phyloP scores from a whole-genome alignment of 768 basidiomycete genomes.

The Agaricus blazei region DNA sequence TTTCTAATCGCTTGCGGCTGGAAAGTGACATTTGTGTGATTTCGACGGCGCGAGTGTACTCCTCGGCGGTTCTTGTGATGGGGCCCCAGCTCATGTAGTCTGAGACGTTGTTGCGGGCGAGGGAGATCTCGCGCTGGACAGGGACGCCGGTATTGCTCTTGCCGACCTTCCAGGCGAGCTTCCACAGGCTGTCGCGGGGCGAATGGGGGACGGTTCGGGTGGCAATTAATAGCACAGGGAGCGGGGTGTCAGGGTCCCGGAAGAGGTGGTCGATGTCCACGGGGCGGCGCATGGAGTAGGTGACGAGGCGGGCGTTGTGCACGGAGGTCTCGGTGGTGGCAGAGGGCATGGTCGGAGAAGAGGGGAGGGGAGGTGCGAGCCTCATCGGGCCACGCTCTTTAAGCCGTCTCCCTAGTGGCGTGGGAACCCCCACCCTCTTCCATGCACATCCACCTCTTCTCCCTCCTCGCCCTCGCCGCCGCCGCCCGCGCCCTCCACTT shows the following conservation, averaged over 20 bases:
- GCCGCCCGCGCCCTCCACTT: conserved; percentile 83
- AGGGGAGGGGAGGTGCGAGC: no score
- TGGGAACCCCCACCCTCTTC: conserved; percentile 12
- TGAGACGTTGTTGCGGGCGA: not conserved
- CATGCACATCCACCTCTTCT: conserved; percentile 20
- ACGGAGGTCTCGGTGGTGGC: not conserved
- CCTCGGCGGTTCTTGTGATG: conserved; percentile 8
- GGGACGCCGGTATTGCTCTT: conserved; percentile 6
- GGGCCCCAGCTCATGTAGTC: conserved; percentile 10
- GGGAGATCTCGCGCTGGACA: conserved; percentile 8
- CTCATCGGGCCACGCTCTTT: no score
- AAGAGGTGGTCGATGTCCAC: conserved; percentile 11
- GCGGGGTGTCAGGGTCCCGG: conserved; percentile 3
- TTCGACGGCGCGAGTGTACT: conserved; percentile 7
- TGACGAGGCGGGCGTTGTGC: not conserved
- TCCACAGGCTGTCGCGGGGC: conserved; percentile 9
- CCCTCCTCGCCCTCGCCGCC: conserved; percentile 31
- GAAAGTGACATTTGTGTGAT: conserved; percentile 8
- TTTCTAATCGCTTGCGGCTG: conserved; percentile 7
- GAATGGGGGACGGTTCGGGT: conserved; percentile 4
- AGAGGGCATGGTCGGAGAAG: no score
- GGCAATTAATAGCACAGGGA: conserved; percentile 6
- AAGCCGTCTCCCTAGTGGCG: not conserved
- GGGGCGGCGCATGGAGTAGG: conserved; percentile 10
- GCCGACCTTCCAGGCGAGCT: conserved; percentile 10